These are phyloP conservation scores for Oryza meyeriana DNA, from an alignment of 176 grass and related monocot genomes.

Conservation along the genomic window DNA sequence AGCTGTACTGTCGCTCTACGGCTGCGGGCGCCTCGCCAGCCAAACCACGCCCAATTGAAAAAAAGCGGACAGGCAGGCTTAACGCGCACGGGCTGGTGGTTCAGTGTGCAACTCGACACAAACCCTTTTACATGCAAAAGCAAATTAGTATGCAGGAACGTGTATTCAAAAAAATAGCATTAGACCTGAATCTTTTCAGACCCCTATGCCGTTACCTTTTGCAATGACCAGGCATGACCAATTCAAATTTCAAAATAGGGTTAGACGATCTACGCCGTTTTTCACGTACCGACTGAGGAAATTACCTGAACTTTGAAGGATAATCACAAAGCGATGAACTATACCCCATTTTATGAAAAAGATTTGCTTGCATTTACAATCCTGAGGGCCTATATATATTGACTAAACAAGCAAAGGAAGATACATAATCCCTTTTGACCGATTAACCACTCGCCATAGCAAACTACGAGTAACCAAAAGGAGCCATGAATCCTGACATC, in stretches of 20 bases:
- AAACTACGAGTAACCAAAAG: not conserved
- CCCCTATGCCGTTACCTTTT: not conserved
- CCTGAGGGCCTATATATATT: not conserved
- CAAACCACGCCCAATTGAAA: no score
- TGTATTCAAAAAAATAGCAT: no score
- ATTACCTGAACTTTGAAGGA: not conserved
- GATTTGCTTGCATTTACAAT: not conserved
- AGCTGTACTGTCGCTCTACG: no score
- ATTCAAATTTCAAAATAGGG: not conserved
- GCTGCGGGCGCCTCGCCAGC: no score
- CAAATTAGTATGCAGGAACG: no score
- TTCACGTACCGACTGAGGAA: not conserved
- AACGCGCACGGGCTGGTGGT: no score
- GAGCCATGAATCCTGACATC: constrained; percentile 15
- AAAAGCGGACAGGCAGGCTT: no score
- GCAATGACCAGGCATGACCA: not conserved
- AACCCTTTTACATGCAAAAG: no score
- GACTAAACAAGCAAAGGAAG: not conserved
- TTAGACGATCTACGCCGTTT: not conserved
- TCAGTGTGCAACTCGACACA: no score
- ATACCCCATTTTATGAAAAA: not conserved
- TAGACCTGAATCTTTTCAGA: not conserved
- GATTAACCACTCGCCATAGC: not conserved
- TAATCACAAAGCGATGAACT: not conserved
- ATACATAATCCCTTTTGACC: not conserved